phyloP scores from a whole-genome alignment of 2,329 filamentous ascomycete species.

The Penicillium sp. region DNA sequence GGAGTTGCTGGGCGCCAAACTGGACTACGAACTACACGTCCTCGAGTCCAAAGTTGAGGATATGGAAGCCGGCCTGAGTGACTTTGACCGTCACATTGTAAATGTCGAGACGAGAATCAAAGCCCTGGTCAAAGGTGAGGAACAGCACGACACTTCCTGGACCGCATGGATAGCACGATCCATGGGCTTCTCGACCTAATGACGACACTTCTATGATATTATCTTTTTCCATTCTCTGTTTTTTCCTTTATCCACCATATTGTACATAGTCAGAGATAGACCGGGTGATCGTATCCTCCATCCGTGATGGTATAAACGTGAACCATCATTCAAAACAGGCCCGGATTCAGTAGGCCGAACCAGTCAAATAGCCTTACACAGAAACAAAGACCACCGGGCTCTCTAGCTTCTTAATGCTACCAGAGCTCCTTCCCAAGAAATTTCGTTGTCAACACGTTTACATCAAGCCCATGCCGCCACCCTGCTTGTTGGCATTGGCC shows the following conservation, averaged over 20 bases:
- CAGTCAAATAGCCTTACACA: slow-evolving; percentile 10
- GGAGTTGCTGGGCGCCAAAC: slow-evolving; percentile 74
- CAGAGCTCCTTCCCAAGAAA: neutral
- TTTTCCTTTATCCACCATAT: slow-evolving; percentile 23
- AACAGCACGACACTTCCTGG: slow-evolving; percentile 62
- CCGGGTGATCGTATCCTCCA: slow-evolving; percentile 16
- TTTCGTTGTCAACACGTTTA: slow-evolving; percentile 23
- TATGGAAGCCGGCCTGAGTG: slow-evolving; percentile 75
- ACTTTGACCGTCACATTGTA: slow-evolving; percentile 75
- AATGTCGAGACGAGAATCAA: slow-evolving; percentile 66
- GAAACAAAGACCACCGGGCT: neutral
- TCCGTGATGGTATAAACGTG: slow-evolving; percentile 22
- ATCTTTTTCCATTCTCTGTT: slow-evolving; percentile 17
- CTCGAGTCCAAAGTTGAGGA: slow-evolving; percentile 79
- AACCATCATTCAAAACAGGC: slow-evolving; percentile 15
- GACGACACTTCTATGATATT: slow-evolving; percentile 18
- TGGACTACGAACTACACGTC: slow-evolving; percentile 87
- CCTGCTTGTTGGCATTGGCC: slow-evolving; percentile 62
- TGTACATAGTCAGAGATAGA: slow-evolving; percentile 26
- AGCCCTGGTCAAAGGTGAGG: slow-evolving; percentile 60
- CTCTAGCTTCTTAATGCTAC: slow-evolving; percentile 1
- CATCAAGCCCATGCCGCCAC: slow-evolving; percentile 51
- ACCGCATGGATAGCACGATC: slow-evolving; percentile 52
- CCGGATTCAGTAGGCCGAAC: slow-evolving; percentile 3
- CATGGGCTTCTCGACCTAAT: slow-evolving; percentile 23